Evolutionary conservation across 306 rosid species (phyloP), one percentile per base, ranked within the genome.

Genomic region (Cicer yamashitae): DNA sequence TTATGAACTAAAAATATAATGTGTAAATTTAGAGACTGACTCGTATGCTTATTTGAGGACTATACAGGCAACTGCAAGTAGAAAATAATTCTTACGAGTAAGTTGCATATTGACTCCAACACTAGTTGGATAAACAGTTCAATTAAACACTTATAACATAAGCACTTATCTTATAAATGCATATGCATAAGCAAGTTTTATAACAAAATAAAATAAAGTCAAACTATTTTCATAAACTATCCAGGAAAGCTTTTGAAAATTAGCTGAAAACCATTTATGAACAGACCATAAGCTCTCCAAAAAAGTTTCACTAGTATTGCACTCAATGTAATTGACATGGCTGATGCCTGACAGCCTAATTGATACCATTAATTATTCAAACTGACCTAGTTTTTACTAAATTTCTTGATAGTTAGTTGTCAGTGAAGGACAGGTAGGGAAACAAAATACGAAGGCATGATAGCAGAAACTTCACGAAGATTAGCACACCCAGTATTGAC

Each of bases 361-460:
- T 81, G 67, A 68, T 48, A 81, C 30, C 54, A 47, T 67, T 67
- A 22, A 30, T 11, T 15, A 52, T 38, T 66, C 65, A 67, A 38
- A 66, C 64, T 46, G 18, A 34, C 39, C 15, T 20, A 52, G n/a
- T 7, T 57, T 18, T 22, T 8, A 58, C n/a, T n/a, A 12, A 41
- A 68, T 66, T 15, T 11, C 40, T n/a, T 38, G 5, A 25, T 2
- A 54, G 46, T 5, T 17, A 15, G 11, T 44, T 57, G 71, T 51
- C 39, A 51, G 15, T 6, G 46, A 10, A 3, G 41, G 38, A n/a
- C 25, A 56, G 22, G 11, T 8, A 47, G 67, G 52, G 6, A 34
- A 60, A 11, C 46, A 71, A 71, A 57, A 39, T n/a, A 56, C 11
- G 10, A n/a, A 13, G 10, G 1, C 57, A 5, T 34, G 18, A 52